A percentile compares a stretch with the other conserved stretches of the same genome.
Conservation (phyloP, 106 monocot genomes). For the Vanilla planifolia region DNA sequence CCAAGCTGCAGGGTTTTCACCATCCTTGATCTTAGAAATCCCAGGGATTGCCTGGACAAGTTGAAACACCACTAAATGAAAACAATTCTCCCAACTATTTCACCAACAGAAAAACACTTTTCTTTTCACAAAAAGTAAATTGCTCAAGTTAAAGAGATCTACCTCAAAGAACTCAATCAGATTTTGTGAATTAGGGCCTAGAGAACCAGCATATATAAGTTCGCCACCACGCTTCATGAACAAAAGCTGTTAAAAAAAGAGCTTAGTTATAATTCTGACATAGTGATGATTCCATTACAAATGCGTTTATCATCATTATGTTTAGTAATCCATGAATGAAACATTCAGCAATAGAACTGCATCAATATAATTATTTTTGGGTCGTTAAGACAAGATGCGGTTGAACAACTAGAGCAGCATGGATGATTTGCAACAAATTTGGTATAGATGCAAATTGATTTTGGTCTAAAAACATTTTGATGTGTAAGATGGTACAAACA, state of each 20-base stretch:
- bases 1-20: slow-evolving; percentile 96
- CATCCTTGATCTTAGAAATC: slow-evolving; percentile 91
- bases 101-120: no score
- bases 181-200: slow-evolving; percentile 73
- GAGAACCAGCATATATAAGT: slow-evolving; percentile 94
- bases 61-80: neutral
- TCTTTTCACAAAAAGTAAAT: neutral
- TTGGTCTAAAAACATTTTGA: neutral
- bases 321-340: neutral
- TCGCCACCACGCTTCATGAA: slow-evolving; percentile 99
- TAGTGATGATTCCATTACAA: neutral
- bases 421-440: neutral
- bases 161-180: slow-evolving; percentile 94
- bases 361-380: no score
- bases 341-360: neutral
- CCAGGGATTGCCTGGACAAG: slow-evolving; percentile 79
- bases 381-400: neutral
- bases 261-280: slow-evolving; percentile 1
- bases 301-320: neutral
- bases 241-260: slow-evolving; percentile 55
- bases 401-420: neutral
- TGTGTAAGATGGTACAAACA: neutral
- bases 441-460: neutral
- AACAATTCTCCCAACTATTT: no score
- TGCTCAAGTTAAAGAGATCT: slow-evolving; percentile 3